These are phyloP conservation scores for Dactylellina haptotyla DNA, from an alignment of 2,329 filamentous ascomycete species.

Conservation along the genomic window DNA sequence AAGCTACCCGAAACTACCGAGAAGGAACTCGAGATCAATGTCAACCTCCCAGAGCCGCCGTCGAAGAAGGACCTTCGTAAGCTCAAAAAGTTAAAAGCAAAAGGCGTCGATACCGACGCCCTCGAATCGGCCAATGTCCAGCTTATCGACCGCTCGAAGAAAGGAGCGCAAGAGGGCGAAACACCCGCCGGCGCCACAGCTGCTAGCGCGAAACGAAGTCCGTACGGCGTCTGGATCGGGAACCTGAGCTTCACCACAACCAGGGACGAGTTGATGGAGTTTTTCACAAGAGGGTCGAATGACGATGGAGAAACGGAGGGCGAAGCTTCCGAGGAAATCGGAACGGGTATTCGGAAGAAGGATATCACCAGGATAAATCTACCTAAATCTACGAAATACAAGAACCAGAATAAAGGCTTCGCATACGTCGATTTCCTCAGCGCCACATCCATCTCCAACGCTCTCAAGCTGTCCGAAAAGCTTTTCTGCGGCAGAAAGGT, in stretches of 20 bases:
- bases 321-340: not conserved
- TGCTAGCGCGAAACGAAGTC: conserved; percentile 70
- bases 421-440: conserved; percentile 92
- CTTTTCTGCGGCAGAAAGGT: conserved; percentile 79
- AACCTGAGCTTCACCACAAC: conserved; percentile 88
- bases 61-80: conserved; percentile 93
- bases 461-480: conserved; percentile 85
- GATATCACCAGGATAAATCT: conserved; percentile 87
- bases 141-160: conserved; percentile 58
- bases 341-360: conserved; percentile 66
- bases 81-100: conserved; percentile 78
- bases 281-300: conserved; percentile 68
- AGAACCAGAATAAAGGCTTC: conserved; percentile 85
- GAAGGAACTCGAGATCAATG: conserved; percentile 86
- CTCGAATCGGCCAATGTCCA: conserved; percentile 49
- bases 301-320: conserved; percentile 4
- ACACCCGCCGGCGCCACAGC: conserved; percentile 58
- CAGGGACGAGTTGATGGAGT: conserved; percentile 77
- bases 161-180: conserved; percentile 62
- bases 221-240: conserved; percentile 92
- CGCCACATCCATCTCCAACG: conserved; percentile 74
- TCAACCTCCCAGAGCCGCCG: conserved; percentile 87
- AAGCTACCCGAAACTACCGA: conserved; percentile 67
- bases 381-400: conserved; percentile 69
- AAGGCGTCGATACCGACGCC: conserved; percentile 61